A percentile compares a stretch with the other conserved stretches of the same genome.
phyloP scores from a whole-genome alignment of 2,329 filamentous ascomycete genomes.

The Colletotrichum aenigma region DNA sequence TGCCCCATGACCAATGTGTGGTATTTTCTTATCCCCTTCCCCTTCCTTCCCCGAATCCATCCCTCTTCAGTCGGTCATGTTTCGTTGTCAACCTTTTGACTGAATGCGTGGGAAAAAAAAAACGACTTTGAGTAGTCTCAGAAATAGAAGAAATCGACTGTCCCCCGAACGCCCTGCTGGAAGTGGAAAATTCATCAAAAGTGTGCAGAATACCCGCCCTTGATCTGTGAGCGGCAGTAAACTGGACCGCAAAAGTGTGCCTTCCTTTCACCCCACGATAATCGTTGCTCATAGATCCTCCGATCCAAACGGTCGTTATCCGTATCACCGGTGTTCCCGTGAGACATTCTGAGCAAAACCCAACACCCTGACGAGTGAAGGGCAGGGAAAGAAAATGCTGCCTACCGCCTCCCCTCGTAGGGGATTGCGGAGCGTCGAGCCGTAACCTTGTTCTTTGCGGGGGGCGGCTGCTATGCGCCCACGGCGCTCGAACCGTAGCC shows the following conservation, averaged over 20 bases:
- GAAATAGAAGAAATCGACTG: not conserved
- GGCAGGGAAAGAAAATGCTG: not conserved
- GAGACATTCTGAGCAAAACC: not conserved
- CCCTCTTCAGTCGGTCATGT: slow-evolving; percentile 19
- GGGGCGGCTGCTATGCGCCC: slow-evolving; percentile 45
- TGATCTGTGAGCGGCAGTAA: not conserved
- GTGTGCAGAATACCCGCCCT: slow-evolving; percentile 4
- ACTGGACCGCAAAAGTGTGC: not conserved
- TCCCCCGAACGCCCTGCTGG: slow-evolving; percentile 18
- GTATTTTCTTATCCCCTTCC: slow-evolving; percentile 12
- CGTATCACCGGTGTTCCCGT: not conserved
- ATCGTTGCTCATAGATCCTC: slow-evolving; percentile 1
- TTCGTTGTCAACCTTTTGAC: slow-evolving; percentile 17
- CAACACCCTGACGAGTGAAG: not conserved
- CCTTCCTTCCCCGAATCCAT: not conserved
- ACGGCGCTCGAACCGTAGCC: slow-evolving; percentile 65
- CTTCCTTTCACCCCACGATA: not conserved
- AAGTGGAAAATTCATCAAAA: slow-evolving; percentile 18
- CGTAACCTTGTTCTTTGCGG: not conserved
- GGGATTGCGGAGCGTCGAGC: not conserved
- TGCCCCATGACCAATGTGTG: slow-evolving; percentile 11
- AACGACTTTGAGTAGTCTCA: not conserved
- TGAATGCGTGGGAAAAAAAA: slow-evolving; percentile 4
- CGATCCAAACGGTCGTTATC: not conserved
- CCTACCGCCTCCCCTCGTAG: not conserved